These are phyloP conservation scores for Alternaria ethzedia DNA, from an alignment of 2,329 filamentous ascomycete genomes.

Conservation along the genomic window DNA sequence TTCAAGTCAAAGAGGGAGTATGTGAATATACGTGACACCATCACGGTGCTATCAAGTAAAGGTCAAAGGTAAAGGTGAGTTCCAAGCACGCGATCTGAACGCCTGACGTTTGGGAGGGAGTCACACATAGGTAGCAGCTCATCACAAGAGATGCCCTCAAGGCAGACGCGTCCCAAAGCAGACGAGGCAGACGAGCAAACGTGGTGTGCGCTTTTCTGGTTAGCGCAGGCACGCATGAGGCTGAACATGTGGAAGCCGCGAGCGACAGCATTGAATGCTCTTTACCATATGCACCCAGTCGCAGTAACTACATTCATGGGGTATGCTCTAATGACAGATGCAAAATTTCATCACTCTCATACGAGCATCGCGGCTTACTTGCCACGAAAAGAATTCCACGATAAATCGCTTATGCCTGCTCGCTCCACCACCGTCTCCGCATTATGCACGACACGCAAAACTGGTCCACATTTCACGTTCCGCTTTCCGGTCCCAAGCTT, in stretches of 20 bases:
- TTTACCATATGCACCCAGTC: background rate
- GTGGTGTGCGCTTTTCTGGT: background rate
- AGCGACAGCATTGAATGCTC: background rate
- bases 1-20: background rate
- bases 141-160: background rate
- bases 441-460: constrained; percentile 6
- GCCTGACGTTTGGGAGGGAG: background rate
- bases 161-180: constrained; percentile 7
- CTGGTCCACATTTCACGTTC: background rate
- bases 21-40: background rate
- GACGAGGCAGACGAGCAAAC: constrained; percentile 1
- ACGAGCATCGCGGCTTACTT: background rate
- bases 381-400: background rate
- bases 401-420: constrained; percentile 1
- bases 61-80: background rate
- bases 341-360: background rate
- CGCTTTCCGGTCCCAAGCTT: background rate
- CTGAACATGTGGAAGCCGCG: background rate
- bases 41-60: background rate
- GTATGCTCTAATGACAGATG: background rate
- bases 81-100: background rate
- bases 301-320: background rate
- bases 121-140: background rate
- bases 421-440: constrained; percentile 2
- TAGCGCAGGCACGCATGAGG: constrained; percentile 4